Evolutionary conservation across 306 rosid species (phyloP), one percentile per base, ranked within the genome.

Genomic region (Fragaria ananassa): DNA sequence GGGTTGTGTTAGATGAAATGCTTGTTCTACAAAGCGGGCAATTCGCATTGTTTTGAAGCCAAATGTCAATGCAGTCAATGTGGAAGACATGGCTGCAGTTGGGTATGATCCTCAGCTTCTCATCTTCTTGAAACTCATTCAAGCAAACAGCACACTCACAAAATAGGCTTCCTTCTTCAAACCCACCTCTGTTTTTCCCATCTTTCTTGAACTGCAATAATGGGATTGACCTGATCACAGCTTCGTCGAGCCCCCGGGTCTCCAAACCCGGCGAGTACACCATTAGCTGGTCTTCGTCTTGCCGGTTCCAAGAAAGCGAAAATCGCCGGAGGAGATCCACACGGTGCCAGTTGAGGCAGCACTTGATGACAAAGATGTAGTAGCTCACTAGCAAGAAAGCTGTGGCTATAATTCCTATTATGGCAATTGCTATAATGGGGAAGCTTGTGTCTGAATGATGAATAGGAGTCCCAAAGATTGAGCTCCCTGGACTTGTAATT

Each of bases 311-410:
- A 0, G 99, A 89, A 0, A 87, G 91, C 1, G 96, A 89, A 62
- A 90, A 89, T 0, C 99, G 90, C 31, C 96, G 47, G 37, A 96
- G 86, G 49, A 96, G 60, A 77, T 92, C 99, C 68, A 96, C 89
- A 4, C 93, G 88, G 87, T 95, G 99, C 99, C 99, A 95, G 67
- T 79, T 91, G 74, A 95, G 93, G 79, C 99, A 95, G 88, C 99
- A 92, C 54, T 95, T 95, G 88, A 95, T 95, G 63, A 95, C 97
- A 76, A 95, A 95, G 83, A 95, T 79, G 86, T 95, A 95, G 87
- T 95, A 95, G 80, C 93, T 82, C 27, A 95, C 92, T 0, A 95
- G 91, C 76, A 95, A 86, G 83, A 95, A 86, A 44, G 93, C 96
- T 0, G 99, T 95, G 70, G 97, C 96, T 19, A 95, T 19, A 71